These are phyloP conservation scores for Hypoxylon perforatum DNA, from an alignment of 495 filamentous ascomycete genomes.

Conservation along the genomic window DNA sequence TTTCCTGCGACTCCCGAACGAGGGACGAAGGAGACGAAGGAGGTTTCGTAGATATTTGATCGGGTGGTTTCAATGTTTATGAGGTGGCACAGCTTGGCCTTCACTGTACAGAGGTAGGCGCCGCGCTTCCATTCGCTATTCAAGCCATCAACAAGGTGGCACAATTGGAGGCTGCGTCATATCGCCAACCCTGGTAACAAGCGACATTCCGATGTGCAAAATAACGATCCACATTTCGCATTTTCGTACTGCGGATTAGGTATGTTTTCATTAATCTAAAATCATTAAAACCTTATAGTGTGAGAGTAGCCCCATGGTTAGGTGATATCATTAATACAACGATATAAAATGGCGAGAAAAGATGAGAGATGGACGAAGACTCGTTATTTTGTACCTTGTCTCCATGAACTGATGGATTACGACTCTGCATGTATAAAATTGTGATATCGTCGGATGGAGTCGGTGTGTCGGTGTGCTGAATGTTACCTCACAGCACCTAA, in stretches of 20 bases:
- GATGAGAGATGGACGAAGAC: neutral
- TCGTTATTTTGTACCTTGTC: conserved; percentile 11
- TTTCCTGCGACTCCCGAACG: conserved; percentile 20
- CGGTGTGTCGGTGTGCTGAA: conserved; percentile 17
- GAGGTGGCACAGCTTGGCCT: conserved; percentile 37
- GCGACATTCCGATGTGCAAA: conserved; percentile 48
- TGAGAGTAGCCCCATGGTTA: conserved; percentile 6
- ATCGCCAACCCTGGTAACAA: conserved; percentile 42
- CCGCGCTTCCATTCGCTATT: conserved; percentile 3
- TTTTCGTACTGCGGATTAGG: conserved; percentile 37
- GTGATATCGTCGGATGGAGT: conserved; percentile 3
- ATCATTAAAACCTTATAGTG: conserved; percentile 23
- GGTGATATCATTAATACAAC: conserved; percentile 23
- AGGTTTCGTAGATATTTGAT: conserved; percentile 39
- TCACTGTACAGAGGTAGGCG: conserved; percentile 11
- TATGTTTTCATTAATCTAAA: conserved; percentile 29
- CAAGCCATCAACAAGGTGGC: conserved; percentile 24
- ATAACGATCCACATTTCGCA: conserved; percentile 47
- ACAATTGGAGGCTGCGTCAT: conserved; percentile 45
- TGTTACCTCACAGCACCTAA: conserved; percentile 8
- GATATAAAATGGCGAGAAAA: conserved; percentile 1
- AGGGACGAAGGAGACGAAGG: neutral
- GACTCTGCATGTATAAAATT: conserved; percentile 10
- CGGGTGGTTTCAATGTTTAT: conserved; percentile 40
- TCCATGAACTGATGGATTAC: conserved; percentile 13